phyloP scores from a whole-genome alignment of 192 early-diverging fungal genomes.

The Globomyces pollinis-pini region DNA sequence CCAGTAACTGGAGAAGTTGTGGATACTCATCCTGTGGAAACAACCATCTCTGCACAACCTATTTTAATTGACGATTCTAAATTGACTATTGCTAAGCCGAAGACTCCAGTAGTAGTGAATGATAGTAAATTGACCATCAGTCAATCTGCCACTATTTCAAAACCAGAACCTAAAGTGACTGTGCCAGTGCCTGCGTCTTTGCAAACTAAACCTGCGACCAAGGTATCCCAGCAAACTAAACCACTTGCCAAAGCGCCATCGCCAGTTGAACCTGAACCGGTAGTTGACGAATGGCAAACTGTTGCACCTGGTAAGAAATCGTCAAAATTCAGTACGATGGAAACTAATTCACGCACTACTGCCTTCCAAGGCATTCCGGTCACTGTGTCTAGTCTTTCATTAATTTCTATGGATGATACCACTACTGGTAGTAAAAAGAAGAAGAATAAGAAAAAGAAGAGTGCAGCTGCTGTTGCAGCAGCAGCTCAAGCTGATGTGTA shows the following conservation, averaged over 20 bases:
- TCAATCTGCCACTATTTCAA: too few species aligned
- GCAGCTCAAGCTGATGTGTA: too few species aligned
- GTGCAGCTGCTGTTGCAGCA: not conserved
- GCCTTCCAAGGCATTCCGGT: slow-evolving; percentile 2
- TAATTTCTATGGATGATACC: slow-evolving; percentile 1
- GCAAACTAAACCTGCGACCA: not conserved
- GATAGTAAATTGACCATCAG: too few species aligned
- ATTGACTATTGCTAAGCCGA: too few species aligned
- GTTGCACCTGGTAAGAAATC: not conserved
- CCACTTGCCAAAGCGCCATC: not conserved
- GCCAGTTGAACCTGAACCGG: not conserved
- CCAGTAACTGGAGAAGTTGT: too few species aligned
- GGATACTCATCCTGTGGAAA: too few species aligned
- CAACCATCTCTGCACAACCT: too few species aligned
- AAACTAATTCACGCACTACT: not conserved
- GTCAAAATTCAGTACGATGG: not conserved
- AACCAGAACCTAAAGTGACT: not conserved
- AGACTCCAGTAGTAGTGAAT: too few species aligned
- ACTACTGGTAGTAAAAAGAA: not conserved
- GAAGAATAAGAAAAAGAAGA: not conserved
- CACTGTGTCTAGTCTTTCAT: not conserved
- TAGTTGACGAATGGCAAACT: slow-evolving; percentile 9
- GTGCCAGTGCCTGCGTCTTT: not conserved
- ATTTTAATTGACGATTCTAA: too few species aligned
- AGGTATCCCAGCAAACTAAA: not conserved